A percentile compares a stretch with the other conserved stretches of the same genome.
Conservation (phyloP, 1,284 basidiomycete species). For the Ceratobasidium theobromae region DNA sequence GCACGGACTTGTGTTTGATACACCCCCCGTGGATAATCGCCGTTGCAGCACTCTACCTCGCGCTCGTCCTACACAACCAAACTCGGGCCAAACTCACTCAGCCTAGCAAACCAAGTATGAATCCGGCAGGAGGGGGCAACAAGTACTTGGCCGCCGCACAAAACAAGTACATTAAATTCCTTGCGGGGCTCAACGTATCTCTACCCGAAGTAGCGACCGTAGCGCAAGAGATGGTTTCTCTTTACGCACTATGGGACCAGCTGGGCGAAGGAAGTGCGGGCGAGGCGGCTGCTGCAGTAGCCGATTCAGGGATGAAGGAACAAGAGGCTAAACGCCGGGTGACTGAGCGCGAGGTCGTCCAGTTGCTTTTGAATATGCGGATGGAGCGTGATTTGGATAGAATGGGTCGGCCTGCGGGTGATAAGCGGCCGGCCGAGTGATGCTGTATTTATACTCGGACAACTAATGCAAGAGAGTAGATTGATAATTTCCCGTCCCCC, state of each 20-base stretch:
- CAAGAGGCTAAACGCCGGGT: conserved; percentile 31
- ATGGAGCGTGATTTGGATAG: too few species aligned
- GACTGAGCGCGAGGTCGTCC: conserved; percentile 38
- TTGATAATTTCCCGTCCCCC: conserved; percentile 23
- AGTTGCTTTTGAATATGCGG: conserved; percentile 39
- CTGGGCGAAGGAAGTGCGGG: conserved; percentile 51
- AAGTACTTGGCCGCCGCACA: conserved; percentile 42
- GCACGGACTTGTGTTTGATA: conserved; percentile 84
- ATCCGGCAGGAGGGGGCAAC: neutral
- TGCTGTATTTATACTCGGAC: conserved; percentile 35
- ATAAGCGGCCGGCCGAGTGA: neutral
- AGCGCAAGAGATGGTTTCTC: conserved; percentile 84
- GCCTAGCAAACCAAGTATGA: conserved; percentile 34
- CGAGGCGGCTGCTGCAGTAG: conserved; percentile 14
- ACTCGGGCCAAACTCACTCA: conserved; percentile 44
- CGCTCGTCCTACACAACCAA: conserved; percentile 65
- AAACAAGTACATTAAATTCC: conserved; percentile 74
- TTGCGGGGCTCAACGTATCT: conserved; percentile 84
- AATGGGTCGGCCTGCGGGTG: too few species aligned
- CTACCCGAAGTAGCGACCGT: conserved; percentile 81
- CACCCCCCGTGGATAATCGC: conserved; percentile 95
- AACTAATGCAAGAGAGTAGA: conserved; percentile 42
- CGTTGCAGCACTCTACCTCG: conserved; percentile 85
- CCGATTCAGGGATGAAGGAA: conserved; percentile 31
- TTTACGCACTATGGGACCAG: conserved; percentile 86